A percentile compares a stretch with the other conserved stretches of the same genome.
Conservation (phyloP, 2,329 filamentous ascomycete species). For the Trichoderma hamatum region DNA sequence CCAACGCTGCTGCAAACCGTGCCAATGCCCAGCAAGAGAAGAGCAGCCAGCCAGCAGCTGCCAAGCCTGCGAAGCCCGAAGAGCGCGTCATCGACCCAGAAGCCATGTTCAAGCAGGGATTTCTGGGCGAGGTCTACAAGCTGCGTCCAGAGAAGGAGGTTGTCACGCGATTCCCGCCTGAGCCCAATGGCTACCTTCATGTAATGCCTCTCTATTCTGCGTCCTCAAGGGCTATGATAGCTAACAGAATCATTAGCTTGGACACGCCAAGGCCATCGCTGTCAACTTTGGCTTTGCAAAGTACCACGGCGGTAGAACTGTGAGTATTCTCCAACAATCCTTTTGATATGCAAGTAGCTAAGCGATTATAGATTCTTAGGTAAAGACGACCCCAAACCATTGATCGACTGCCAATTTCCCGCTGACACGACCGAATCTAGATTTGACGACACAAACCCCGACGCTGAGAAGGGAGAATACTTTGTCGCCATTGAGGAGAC, state of each 20-base stretch:
- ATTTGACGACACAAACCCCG: slow-evolving; percentile 95
- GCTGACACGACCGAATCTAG: slow-evolving; percentile 40
- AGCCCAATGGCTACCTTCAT: slow-evolving; percentile 92
- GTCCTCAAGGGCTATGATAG: background rate
- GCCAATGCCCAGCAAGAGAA: slow-evolving; percentile 46
- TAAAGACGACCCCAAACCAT: background rate
- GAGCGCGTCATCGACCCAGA: slow-evolving; percentile 56
- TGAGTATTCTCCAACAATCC: background rate
- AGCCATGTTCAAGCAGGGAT: slow-evolving; percentile 79
- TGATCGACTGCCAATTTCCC: background rate
- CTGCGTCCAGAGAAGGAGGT: slow-evolving; percentile 65
- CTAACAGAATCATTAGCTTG: slow-evolving; percentile 54
- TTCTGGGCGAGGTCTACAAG: slow-evolving; percentile 72
- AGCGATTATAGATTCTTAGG: slow-evolving; percentile 3
- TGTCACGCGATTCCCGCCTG: slow-evolving; percentile 76
- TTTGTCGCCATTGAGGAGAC: slow-evolving; percentile 89
- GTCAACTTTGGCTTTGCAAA: slow-evolving; percentile 95
- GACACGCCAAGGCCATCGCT: slow-evolving; percentile 92
- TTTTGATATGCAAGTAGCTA: background rate
- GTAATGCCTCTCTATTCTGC: background rate
- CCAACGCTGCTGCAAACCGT: slow-evolving; percentile 43
- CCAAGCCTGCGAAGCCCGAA: slow-evolving; percentile 37
- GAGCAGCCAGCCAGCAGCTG: slow-evolving; percentile 16
- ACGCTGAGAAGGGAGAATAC: slow-evolving; percentile 87
- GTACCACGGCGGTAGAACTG: slow-evolving; percentile 68